Base-by-base conservation (phyloP, 225 moss, liverwort and hornwort genomes). In the Thuidium tamariscinum region DNA sequence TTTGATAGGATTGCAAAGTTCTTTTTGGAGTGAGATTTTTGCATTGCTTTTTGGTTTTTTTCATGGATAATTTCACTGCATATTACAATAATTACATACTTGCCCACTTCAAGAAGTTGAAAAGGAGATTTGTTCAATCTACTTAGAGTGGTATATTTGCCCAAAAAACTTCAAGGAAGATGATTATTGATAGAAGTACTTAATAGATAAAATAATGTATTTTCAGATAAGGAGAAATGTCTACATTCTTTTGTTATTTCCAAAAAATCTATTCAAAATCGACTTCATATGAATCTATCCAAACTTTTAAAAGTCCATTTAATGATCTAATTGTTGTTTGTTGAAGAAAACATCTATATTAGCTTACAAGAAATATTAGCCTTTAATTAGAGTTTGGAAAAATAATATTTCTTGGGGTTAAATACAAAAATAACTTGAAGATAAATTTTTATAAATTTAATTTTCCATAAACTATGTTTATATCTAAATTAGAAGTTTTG, bases 81-180 rank as follows among this genome's bases (percentile, higher is more conserved):
- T 26, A 26, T 71, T 44, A 16, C 3, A 10, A 14, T 16, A 16
- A 15, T 26, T 42, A 70, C 3, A 63, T 17, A 34, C 32, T 34
- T 63, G 9, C 17, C 32, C 44, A 27, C 39, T 41, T 69, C 8
- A 1, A 71, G 5, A 70, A 16, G 27, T 27, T 27, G 10, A 15
- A 37, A 16, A 44, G 5, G 3, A 71, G 0, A 3, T 44, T 29
- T 42, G 0, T 16, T 26, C 5, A 9, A 0, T 42, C 42, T 27
- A 27, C 26, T 42, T 0, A 0, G 1, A 70, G 0, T 27, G 42
- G 5, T 1, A 0, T 41, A 2, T 2, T 42, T 70, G 26, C 5
- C 8, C 16, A 1, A 70, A 23, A 71, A 44, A 29, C 9, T 29
- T 16, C 17, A 1, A 8, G 1, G 0, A 44, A 1, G 0, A 29